Base-by-base conservation (phyloP, 208 protist species). In the Lotmaria passim region DNA sequence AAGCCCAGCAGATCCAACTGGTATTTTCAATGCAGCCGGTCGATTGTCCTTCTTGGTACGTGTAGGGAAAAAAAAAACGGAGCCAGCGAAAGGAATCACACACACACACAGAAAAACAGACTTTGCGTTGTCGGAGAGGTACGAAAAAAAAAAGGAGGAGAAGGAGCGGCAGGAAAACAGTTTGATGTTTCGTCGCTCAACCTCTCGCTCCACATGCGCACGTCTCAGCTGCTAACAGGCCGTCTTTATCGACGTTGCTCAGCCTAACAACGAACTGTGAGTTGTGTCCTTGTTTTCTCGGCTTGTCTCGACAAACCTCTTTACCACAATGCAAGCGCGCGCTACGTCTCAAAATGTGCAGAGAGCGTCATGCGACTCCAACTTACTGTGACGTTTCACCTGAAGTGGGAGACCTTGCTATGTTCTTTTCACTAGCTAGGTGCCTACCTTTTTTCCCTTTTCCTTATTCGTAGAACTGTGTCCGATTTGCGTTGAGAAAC, bases 1-100 rank as follows among this genome's bases (percentile, higher is more conserved):
- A n/a, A n/a, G n/a, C n/a, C n/a, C n/a, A n/a, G n/a, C n/a, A n/a
- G n/a, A n/a, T n/a, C n/a, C n/a, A n/a, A n/a, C n/a, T n/a, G n/a
- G n/a, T n/a, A n/a, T n/a, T n/a, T n/a, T n/a, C n/a, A n/a, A n/a
- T n/a, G n/a, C n/a, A n/a, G n/a, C 11, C 36, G 57, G 7, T 43
- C 51, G 47, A 34, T 65, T 58, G 41, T 24, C 60, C 24, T 70
- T 55, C n/a, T 12, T 53, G 52, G 17, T 67, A 12, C 15, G 0
- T 47, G 41, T 46, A 2, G 1, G 33, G 33, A 3, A 61, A 1
- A 50, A 33, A 47, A 55, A 8, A 48, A 39, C 34, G 62, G 52
- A 50, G 26, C 19, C 24, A 52, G 8, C 4, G 38, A 31, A 60
- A 6, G 41, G 19, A 46, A 12, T 36, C 28, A 43, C 47, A 31